Conservation (phyloP, 75 land plant species). For the Picea glauca region DNA sequence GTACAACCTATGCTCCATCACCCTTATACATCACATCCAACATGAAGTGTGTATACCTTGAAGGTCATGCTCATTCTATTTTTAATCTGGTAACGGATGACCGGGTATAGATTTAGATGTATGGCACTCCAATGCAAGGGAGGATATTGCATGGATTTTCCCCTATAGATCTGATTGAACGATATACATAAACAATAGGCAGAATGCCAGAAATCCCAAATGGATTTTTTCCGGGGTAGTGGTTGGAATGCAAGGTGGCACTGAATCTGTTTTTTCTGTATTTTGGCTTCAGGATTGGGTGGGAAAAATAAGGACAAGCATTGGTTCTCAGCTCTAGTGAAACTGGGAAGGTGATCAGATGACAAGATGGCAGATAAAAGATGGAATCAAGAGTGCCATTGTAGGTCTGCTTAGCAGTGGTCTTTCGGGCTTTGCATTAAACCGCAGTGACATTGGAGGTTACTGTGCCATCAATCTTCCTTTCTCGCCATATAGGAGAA, state of each 20-base stretch:
- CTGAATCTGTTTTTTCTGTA: slow-evolving; percentile 34
- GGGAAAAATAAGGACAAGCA: slow-evolving; percentile 75
- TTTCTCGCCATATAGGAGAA: too few relatives aligned
- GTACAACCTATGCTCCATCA: slow-evolving; percentile 58
- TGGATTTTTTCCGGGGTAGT: slow-evolving; percentile 91
- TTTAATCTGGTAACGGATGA: slow-evolving; percentile 68
- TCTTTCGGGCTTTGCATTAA: slow-evolving; percentile 72
- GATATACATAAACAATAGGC: slow-evolving; percentile 74
- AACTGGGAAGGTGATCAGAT: slow-evolving; percentile 99
- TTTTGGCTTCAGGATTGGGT: slow-evolving; percentile 31
- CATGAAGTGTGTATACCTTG: slow-evolving; percentile 18
- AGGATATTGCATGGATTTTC: slow-evolving; percentile 69
- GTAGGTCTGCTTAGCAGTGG: slow-evolving; percentile 86
- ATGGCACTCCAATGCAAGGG: slow-evolving; percentile 47
- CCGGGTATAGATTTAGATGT: not conserved
- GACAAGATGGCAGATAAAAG: slow-evolving; percentile 82
- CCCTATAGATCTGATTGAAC: slow-evolving; percentile 65
- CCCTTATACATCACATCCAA: slow-evolving; percentile 87
- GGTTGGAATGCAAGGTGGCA: slow-evolving; percentile 96
- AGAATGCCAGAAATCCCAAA: slow-evolving; percentile 79
- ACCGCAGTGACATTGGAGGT: too few relatives aligned
- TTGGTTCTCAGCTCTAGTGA: slow-evolving; percentile 95
- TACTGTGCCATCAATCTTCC: too few relatives aligned
- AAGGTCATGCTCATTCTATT: slow-evolving; percentile 70
- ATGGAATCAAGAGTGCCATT: slow-evolving; percentile 36